Base-by-base conservation (phyloP, 345 rosid genomes). In the Psidium guajava region DNA sequence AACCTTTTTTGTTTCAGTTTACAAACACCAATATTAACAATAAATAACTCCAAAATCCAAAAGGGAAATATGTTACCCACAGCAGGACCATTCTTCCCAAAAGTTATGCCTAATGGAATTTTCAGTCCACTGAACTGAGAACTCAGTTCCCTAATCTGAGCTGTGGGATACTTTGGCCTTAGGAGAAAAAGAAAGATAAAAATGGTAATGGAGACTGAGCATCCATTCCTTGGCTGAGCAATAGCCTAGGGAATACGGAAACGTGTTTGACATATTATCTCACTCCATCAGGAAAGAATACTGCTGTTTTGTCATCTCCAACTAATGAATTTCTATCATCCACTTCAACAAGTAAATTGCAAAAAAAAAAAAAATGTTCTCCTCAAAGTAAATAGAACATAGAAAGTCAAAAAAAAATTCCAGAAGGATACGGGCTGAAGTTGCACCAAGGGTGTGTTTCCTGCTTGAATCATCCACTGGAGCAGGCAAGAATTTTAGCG, bases 401-500 rank as follows among this genome's bases (percentile, higher is more conserved):
- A 18, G 40, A 54, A 84, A 82, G 82, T 16, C 83, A 55, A 24
- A 50, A 21, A 36, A 73, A 55, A 74, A 22, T 57, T 50, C 25
- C 73, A 84, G 54, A 88, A 93, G 99, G 99, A 97, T 97, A 97
- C 99, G 89, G 53, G 96, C 91, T 53, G 94, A 88, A 86, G 93
- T 88, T 88, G 87, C 87, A 83, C 98, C 95, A 74, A 96, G 91
- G 86, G 88, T 86, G 54, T 90, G 93, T 89, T 92, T 96, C 92
- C 94, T 96, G 82, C 92, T 89, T 53, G 93, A 86, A 86, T 98
- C 99, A 89, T 98, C 99, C 5, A 91, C 81, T 61, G 99, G 89
- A 84, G 95, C 90, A 18, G 96, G 91, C 90, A 98, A 88, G 85
- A 94, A 85, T 91, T 94, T 96, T 86, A 95, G 87, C 77, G 93